Conservation (phyloP, 768 basidiomycete genomes). For the Boletus edulis region DNA sequence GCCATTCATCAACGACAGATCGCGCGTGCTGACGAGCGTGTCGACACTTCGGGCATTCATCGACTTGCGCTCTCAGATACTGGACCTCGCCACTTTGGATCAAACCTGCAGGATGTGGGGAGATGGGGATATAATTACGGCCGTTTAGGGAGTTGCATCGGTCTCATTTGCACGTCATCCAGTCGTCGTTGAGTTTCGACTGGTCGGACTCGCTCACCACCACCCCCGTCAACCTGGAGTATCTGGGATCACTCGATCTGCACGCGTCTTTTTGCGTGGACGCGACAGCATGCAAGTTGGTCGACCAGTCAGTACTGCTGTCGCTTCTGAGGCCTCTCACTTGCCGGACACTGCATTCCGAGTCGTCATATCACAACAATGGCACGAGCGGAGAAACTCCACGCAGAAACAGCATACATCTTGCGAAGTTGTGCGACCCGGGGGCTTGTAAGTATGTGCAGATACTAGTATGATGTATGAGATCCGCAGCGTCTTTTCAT, state of each 20-base stretch:
- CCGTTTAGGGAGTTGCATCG: slow-evolving; percentile 75
- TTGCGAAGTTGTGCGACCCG: slow-evolving; percentile 68
- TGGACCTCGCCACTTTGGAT: slow-evolving; percentile 85
- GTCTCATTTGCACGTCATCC: slow-evolving; percentile 81
- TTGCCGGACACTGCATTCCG: slow-evolving; percentile 61
- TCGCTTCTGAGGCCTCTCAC: slow-evolving; percentile 55
- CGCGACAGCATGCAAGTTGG: slow-evolving; percentile 73
- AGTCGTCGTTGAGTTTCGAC: slow-evolving; percentile 86
- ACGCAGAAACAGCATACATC: slow-evolving; percentile 59
- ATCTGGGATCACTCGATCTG: slow-evolving; percentile 65
- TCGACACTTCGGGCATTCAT: slow-evolving; percentile 72
- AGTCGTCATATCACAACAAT: slow-evolving; percentile 57
- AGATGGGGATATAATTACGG: slow-evolving; percentile 36
- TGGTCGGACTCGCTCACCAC: slow-evolving; percentile 79
- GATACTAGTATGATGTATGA: too few relatives aligned
- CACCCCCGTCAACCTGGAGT: slow-evolving; percentile 56
- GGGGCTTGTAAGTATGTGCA: too few relatives aligned
- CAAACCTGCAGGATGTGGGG: slow-evolving; percentile 43
- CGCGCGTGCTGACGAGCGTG: slow-evolving; percentile 65
- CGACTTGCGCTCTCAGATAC: slow-evolving; percentile 76
- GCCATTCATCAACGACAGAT: slow-evolving; percentile 60
- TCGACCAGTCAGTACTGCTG: slow-evolving; percentile 73
- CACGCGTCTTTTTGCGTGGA: slow-evolving; percentile 68
- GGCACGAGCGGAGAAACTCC: slow-evolving; percentile 46
- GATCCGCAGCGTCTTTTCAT: too few relatives aligned